Conservation (phyloP, 106 monocot genomes). For the Allium fistulosum region DNA sequence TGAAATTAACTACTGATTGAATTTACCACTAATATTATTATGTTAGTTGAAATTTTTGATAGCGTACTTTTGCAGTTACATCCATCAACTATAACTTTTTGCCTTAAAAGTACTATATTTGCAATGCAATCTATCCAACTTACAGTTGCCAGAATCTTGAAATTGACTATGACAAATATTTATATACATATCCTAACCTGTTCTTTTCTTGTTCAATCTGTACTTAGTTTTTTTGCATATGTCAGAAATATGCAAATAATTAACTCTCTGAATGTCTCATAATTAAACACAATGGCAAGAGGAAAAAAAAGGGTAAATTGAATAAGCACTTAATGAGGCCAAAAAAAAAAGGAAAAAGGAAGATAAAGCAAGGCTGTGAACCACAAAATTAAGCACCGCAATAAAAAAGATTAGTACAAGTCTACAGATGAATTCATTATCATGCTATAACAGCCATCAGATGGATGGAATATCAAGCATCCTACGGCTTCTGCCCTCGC, state of each 20-base stretch:
- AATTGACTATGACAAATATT: neutral
- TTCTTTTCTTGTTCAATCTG: neutral
- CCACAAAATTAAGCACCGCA: neutral
- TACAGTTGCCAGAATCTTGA: neutral
- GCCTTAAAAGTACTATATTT: constrained; percentile 1
- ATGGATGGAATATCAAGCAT: constrained; percentile 3
- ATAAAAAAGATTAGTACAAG: constrained; percentile 11
- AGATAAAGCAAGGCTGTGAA: constrained; percentile 1
- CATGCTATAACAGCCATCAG: constrained; percentile 12
- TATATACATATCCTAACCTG: neutral
- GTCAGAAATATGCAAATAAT: neutral
- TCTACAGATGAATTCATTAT: constrained; percentile 25
- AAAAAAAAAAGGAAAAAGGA: constrained; percentile 27
- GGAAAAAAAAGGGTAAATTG: constrained; percentile 3
- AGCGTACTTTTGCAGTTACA: constrained; percentile 3
- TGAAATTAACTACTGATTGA: constrained; percentile 2
- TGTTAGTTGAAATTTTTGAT: constrained; percentile 9
- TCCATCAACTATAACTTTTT: neutral
- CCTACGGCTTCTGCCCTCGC: neutral
- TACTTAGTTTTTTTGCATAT: neutral
- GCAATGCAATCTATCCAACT: neutral
- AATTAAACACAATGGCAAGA: constrained; percentile 7
- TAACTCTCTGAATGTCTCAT: neutral
- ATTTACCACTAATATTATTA: neutral
- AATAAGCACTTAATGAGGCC: constrained; percentile 5